These are phyloP conservation scores for Arachnomyces sp. DNA, from an alignment of 2,329 filamentous ascomycete species.

Conservation along the genomic window DNA sequence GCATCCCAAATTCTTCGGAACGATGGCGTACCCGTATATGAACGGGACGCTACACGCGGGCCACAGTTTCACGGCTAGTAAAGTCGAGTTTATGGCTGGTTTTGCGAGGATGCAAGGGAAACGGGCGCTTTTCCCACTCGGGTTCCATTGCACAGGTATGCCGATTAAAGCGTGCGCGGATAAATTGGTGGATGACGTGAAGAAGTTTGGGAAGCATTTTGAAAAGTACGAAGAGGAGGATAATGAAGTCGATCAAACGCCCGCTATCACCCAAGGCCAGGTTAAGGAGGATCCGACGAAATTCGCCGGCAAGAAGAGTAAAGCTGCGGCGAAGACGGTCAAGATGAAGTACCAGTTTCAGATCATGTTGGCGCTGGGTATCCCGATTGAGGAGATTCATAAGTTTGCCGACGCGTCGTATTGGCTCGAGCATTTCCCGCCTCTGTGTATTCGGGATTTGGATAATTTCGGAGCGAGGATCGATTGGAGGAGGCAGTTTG, in stretches of 20 bases:
- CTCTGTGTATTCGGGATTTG: slow-evolving; percentile 67
- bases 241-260: slow-evolving; percentile 45
- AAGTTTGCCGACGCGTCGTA: slow-evolving; percentile 83
- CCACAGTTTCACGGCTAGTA: slow-evolving; percentile 84
- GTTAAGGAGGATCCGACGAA: slow-evolving; percentile 78
- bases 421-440: slow-evolving; percentile 89
- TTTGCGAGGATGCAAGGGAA: slow-evolving; percentile 88
- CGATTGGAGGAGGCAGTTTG: slow-evolving; percentile 86
- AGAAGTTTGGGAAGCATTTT: slow-evolving; percentile 80
- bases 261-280: slow-evolving; percentile 54
- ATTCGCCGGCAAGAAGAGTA: slow-evolving; percentile 86
- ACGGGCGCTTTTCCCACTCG: slow-evolving; percentile 76
- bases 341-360: slow-evolving; percentile 95
- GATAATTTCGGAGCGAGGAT: slow-evolving; percentile 77
- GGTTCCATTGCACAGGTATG: slow-evolving; percentile 95
- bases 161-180: slow-evolving; percentile 96
- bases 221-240: slow-evolving; percentile 62
- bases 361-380: slow-evolving; percentile 86
- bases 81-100: slow-evolving; percentile 85
- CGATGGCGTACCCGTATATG: slow-evolving; percentile 71
- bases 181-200: slow-evolving; percentile 83
- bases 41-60: slow-evolving; percentile 85
- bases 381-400: slow-evolving; percentile 81
- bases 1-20: slow-evolving; percentile 84
- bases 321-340: slow-evolving; percentile 79